Conservation (phyloP, 441 rosid species). For the Arabidopsis hybrid region DNA sequence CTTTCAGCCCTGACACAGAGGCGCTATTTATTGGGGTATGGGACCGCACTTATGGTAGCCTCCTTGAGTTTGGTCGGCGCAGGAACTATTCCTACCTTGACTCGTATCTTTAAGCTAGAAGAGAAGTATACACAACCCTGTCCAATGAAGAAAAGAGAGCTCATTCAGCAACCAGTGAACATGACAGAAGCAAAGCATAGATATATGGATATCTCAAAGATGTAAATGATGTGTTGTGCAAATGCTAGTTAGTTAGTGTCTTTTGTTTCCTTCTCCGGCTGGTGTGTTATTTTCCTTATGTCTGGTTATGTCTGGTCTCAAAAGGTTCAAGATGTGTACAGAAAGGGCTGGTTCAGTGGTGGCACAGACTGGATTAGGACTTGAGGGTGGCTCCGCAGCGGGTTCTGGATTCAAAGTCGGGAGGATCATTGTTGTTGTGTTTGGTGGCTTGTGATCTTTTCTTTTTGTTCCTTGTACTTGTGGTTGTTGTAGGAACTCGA, state of each 20-base stretch:
- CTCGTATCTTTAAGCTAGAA: conserved; percentile 48
- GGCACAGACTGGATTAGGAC: conserved; percentile 20
- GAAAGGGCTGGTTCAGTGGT: conserved; percentile 21
- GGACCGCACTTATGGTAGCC: conserved; percentile 77
- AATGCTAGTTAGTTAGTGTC: conserved; percentile 32
- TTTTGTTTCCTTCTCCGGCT: conserved; percentile 19
- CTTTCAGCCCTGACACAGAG: conserved; percentile 71
- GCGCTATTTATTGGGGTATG: conserved; percentile 76
- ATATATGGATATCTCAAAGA: not conserved
- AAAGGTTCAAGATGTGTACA: conserved; percentile 32
- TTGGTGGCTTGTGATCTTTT: conserved; percentile 35
- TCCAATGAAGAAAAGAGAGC: conserved; percentile 26
- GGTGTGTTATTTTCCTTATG: conserved; percentile 15
- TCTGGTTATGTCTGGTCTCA: not conserved
- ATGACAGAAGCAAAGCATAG: not conserved
- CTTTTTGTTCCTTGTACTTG: conserved; percentile 27
- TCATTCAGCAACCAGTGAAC: conserved; percentile 27
- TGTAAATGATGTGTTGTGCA: conserved; percentile 47
- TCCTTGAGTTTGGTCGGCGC: conserved; percentile 63
- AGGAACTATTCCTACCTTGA: conserved; percentile 67
- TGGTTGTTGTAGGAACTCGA: conserved; percentile 39
- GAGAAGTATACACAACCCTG: conserved; percentile 20
- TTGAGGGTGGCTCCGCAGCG: conserved; percentile 11
- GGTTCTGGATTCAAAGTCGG: not conserved
- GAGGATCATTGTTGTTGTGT: not conserved